Evolutionary conservation across 805 yeast genomes (phyloP).

Genomic region (Ogataea paraovalis): DNA sequence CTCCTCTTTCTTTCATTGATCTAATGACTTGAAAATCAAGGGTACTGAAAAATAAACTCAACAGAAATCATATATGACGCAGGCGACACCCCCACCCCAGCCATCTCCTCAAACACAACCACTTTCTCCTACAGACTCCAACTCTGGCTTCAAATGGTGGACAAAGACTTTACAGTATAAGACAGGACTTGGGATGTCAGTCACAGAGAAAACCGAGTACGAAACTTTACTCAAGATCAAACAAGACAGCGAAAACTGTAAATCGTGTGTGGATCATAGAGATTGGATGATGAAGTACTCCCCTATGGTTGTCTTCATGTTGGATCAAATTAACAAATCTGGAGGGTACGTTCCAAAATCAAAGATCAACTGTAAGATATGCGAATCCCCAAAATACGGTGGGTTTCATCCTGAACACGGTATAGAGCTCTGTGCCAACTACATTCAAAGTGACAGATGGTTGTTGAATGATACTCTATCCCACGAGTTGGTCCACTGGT

Average conservation of each 20-base stretch:
- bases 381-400: constrained; percentile 82
- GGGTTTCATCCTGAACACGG: constrained; percentile 93
- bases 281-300: constrained; percentile 78
- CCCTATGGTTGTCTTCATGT: constrained; percentile 85
- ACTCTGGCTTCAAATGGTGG: constrained; percentile 67
- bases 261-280: constrained; percentile 64
- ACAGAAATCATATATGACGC: constrained; percentile 5
- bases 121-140: constrained; percentile 32
- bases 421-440: constrained; percentile 80
- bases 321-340: constrained; percentile 70
- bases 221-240: constrained; percentile 42
- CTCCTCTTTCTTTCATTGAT: no score
- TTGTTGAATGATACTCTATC: constrained; percentile 88
- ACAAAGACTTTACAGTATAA: constrained; percentile 64
- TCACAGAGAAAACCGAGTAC: constrained; percentile 49
- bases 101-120: constrained; percentile 5
- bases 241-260: constrained; percentile 43
- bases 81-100: constrained; percentile 1
- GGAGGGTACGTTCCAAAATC: constrained; percentile 44
- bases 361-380: constrained; percentile 72
- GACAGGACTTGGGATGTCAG: constrained; percentile 62
- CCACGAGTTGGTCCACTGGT: constrained; percentile 91
- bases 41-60: no score
- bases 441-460: constrained; percentile 58
- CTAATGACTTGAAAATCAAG: no score